Evolutionary conservation across 768 basidiomycete species (phyloP), one percentile per base, ranked within the genome.

Genomic region (Agaricus subrufescens): DNA sequence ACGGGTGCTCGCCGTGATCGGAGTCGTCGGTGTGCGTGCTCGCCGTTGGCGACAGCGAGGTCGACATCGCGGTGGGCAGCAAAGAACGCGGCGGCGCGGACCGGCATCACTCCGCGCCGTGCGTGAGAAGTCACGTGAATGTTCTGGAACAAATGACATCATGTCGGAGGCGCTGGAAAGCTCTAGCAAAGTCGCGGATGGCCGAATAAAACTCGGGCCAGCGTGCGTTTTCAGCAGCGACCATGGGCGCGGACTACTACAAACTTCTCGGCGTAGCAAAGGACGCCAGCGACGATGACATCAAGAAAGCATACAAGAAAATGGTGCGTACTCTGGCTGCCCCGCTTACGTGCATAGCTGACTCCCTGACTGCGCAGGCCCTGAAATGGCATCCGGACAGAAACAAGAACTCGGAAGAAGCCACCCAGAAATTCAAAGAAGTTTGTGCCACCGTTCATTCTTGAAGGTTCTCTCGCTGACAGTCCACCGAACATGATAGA

Each of bases 321-420:
- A 91, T 91, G 84, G 89, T 86, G 60, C 10, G 77, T 69, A 4
- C 7, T 44, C 12, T 23, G 45, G 25, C 25, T 37, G 56, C 31
- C 38, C 23, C 26, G n/a, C 11, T 34, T 27, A 8, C 29, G 7
- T 25, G 14, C 27, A 27, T 34, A 12, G 46, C 52, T 14, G 23
- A 58, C 54, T 27, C 62, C 19, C 9, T 50, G 34, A 26, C 34
- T n/a, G 8, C 25, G 3, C 56, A 76, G 89, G 92, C 94, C 46
- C 69, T 97, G 69, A 94, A 91, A 82, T 91, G 91, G 87, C 96
- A 98, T 70, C 95, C 95, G 38, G 94, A 97, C 68, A 82, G 94
- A 39, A 96, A 97, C 66, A 73, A 74, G 53, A 90, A 91, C 29
- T 87, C 89, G 49, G 94, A 94, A 62, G 87, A 86, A 61, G 89